These are phyloP conservation scores for Dalechampia spathulata DNA, from an alignment of 441 rosid genomes.

Conservation along the genomic window DNA sequence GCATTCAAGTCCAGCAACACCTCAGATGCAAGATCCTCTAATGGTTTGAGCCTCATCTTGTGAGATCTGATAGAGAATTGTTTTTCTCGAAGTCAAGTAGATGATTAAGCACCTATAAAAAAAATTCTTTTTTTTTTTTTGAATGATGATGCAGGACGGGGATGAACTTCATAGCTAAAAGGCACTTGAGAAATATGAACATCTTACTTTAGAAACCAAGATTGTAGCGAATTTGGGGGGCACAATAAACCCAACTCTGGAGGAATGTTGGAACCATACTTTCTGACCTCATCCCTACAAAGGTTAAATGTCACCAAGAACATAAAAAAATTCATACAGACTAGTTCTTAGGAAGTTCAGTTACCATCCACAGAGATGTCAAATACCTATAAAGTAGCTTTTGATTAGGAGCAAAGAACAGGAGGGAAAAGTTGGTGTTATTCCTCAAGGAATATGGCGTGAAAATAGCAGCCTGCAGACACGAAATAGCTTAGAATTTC, in stretches of 20 bases:
- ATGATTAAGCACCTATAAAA: constrained; percentile 5
- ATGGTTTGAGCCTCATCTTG: constrained; percentile 50
- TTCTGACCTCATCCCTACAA: constrained; percentile 60
- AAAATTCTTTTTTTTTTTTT: background rate
- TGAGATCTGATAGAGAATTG: constrained; percentile 48
- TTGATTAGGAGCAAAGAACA: constrained; percentile 48
- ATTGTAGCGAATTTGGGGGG: constrained; percentile 55
- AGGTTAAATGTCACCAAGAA: constrained; percentile 18
- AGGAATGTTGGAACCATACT: constrained; percentile 38
- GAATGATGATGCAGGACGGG: constrained; percentile 3
- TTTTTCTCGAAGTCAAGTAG: constrained; percentile 16
- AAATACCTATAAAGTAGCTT: constrained; percentile 66
- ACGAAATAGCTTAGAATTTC: constrained; percentile 15
- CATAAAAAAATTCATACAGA: constrained; percentile 9
- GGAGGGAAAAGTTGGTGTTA: constrained; percentile 55
- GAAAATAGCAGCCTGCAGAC: constrained; percentile 73
- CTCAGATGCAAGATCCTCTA: constrained; percentile 48
- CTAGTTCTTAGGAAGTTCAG: constrained; percentile 3
- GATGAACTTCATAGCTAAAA: constrained; percentile 9
- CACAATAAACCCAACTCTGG: constrained; percentile 68
- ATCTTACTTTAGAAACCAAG: constrained; percentile 82
- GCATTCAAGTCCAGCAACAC: constrained; percentile 71
- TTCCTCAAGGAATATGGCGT: constrained; percentile 75
- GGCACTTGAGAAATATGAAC: constrained; percentile 6
- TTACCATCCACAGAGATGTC: constrained; percentile 15